phyloP scores from a whole-genome alignment of 225 moss, liverwort and hornwort species.

The Pseudoscleropodium purum region DNA sequence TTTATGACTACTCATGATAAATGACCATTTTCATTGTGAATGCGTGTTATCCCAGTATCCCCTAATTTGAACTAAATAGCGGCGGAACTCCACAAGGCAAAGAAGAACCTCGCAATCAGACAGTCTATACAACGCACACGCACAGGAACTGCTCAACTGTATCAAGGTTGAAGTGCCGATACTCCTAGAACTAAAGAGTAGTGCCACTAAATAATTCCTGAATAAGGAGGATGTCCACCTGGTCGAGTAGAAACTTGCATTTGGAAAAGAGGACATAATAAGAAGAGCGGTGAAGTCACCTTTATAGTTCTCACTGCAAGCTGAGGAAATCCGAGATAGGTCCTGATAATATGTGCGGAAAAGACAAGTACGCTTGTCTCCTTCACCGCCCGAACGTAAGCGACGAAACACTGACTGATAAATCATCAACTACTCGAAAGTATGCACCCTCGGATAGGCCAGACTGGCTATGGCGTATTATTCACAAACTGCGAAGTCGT shows the following conservation, averaged over 20 bases:
- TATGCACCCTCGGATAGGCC: not conserved
- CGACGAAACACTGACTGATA: not conserved
- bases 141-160: not conserved
- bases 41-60: not conserved
- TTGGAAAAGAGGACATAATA: not conserved
- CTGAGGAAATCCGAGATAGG: not conserved
- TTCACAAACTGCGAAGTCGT: not conserved
- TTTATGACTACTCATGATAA: not conserved
- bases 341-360: not conserved
- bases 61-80: not conserved
- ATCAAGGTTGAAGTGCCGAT: not conserved
- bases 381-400: constrained; percentile 6
- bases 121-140: not conserved
- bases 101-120: not conserved
- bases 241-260: not conserved
- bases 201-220: not conserved
- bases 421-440: not conserved
- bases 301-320: not conserved
- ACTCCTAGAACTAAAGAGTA: not conserved
- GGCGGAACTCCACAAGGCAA: not conserved
- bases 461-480: not conserved
- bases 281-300: not conserved
- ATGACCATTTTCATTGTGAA: not conserved
- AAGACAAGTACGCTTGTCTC: constrained; percentile 28
- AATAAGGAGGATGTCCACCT: not conserved